phyloP scores from a whole-genome alignment of 352 stramenopile genomes.

The Phytophthora multivora region DNA sequence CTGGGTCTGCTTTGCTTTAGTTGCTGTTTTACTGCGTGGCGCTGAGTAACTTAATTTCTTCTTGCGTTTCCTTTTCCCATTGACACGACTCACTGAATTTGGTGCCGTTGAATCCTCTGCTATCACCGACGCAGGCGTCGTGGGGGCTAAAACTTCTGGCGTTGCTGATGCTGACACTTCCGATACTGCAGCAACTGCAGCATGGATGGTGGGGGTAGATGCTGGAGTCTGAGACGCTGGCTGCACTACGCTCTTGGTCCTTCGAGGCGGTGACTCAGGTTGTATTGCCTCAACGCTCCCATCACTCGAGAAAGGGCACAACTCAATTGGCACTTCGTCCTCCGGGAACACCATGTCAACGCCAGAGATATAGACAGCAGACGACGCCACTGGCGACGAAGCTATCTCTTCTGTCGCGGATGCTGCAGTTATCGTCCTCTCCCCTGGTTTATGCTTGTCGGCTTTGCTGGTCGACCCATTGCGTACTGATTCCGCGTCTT shows the following conservation, averaged over 20 bases:
- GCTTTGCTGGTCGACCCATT: not conserved
- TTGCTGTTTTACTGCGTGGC: constrained; percentile 18
- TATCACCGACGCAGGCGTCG: constrained; percentile 10
- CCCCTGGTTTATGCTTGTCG: constrained; percentile 4
- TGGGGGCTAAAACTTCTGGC: constrained; percentile 1
- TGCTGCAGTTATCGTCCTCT: not conserved
- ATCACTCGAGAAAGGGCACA: constrained; percentile 45
- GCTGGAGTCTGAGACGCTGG: not conserved
- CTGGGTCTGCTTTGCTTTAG: constrained; percentile 25
- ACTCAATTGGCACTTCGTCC: constrained; percentile 39
- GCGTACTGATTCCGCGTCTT: not conserved
- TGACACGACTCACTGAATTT: not conserved
- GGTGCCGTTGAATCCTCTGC: constrained; percentile 8
- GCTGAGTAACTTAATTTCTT: constrained; percentile 48
- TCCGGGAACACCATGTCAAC: constrained; percentile 36
- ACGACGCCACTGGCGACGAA: constrained; percentile 6
- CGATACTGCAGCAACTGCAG: constrained; percentile 1
- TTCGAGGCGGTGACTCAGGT: constrained; percentile 4
- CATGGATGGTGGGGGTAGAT: not conserved
- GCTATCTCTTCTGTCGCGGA: not conserved
- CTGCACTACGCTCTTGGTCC: not conserved
- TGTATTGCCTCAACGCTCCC: constrained; percentile 29
- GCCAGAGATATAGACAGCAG: constrained; percentile 18
- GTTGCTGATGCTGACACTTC: not conserved
- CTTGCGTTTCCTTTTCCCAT: constrained; percentile 46